A percentile compares a stretch with the other conserved stretches of the same genome.
phyloP scores from a whole-genome alignment of 352 stramenopile genomes.

The Thalassiosira mediterranea region DNA sequence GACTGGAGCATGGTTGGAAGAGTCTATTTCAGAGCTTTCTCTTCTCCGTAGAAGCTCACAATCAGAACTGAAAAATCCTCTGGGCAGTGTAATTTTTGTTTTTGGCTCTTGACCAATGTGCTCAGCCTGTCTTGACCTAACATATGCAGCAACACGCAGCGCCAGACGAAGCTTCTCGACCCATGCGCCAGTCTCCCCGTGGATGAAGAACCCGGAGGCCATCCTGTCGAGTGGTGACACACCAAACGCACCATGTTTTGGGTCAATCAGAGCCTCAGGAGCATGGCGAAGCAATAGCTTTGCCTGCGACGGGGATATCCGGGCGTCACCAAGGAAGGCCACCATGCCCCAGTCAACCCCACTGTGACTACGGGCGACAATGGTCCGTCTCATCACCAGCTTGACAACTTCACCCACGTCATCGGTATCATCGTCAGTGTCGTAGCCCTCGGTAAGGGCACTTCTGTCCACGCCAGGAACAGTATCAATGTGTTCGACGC shows the following conservation, averaged over 20 bases:
- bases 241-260: constrained; percentile 48
- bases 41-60: constrained; percentile 22
- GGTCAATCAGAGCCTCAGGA: constrained; percentile 46
- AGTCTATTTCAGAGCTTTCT: no score
- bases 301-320: constrained; percentile 37
- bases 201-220: constrained; percentile 50
- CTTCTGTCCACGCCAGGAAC: no score
- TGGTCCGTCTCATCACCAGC: constrained; percentile 50
- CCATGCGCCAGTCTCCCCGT: constrained; percentile 45
- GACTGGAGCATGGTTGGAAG: no score
- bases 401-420: constrained; percentile 49
- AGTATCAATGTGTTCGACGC: no score
- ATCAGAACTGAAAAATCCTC: constrained; percentile 27
- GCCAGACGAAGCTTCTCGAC: constrained; percentile 52
- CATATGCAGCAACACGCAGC: constrained; percentile 32
- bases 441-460: background rate
- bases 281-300: constrained; percentile 41
- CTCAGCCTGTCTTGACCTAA: constrained; percentile 14
- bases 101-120: background rate
- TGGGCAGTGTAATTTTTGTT: constrained; percentile 31
- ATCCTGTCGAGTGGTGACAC: constrained; percentile 58
- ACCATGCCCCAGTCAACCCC: constrained; percentile 57
- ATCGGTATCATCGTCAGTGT: constrained; percentile 26
- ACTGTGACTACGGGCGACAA: constrained; percentile 23
- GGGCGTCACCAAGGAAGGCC: constrained; percentile 50